Evolutionary conservation across 306 rosid species (phyloP).

Genomic region (Casuarina cunninghamiana): DNA sequence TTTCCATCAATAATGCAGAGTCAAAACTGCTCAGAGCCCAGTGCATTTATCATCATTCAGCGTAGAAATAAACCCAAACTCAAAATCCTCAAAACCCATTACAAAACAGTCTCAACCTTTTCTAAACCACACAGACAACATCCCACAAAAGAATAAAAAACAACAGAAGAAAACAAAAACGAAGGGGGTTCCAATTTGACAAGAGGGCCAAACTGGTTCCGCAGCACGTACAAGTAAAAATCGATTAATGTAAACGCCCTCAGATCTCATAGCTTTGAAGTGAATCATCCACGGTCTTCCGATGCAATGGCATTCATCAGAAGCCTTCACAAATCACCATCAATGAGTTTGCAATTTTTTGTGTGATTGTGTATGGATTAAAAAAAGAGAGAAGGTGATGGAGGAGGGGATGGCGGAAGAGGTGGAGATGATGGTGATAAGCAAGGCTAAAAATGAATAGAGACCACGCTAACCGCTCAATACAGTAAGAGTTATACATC

Average conservation of each 20-base stretch:
- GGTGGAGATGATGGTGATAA: conserved; percentile 5
- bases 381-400: neutral
- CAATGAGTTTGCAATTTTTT: neutral
- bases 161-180: neutral
- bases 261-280: conserved; percentile 38
- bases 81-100: conserved; percentile 6
- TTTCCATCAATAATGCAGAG: conserved; percentile 34
- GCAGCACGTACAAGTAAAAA: neutral
- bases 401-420: neutral
- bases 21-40: conserved; percentile 40
- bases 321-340: conserved; percentile 25
- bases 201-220: neutral
- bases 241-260: conserved; percentile 9
- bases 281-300: conserved; percentile 20
- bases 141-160: neutral
- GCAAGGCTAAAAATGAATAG: conserved; percentile 25
- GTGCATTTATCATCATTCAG: conserved; percentile 39
- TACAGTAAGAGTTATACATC: conserved; percentile 33
- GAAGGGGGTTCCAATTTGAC: neutral
- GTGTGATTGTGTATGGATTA: neutral
- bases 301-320: conserved; percentile 31
- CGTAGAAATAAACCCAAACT: neutral
- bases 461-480: conserved; percentile 30
- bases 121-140: neutral
- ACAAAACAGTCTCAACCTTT: neutral